Conservation (phyloP, 1,284 basidiomycete genomes). For the Lentinula novae-zelandiae region DNA sequence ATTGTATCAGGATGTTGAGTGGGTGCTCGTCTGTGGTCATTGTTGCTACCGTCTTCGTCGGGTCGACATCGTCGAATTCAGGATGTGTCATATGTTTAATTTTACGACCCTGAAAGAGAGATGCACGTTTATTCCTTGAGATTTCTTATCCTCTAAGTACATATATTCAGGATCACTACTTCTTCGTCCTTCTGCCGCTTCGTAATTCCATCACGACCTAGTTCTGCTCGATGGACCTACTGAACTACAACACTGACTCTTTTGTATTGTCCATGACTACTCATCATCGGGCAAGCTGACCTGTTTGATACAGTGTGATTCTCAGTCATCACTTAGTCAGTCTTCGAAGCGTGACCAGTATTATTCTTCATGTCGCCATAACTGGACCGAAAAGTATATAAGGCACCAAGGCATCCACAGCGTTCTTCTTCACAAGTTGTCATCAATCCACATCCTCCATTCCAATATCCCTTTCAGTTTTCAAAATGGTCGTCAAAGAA, state of each 20-base stretch:
- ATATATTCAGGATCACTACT: not conserved
- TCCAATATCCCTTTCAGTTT: not conserved
- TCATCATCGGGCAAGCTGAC: not conserved
- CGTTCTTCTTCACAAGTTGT: not conserved
- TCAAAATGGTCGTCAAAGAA: constrained; percentile 29
- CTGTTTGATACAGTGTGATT: not conserved
- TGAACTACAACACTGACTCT: too few species aligned
- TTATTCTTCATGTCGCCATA: not conserved
- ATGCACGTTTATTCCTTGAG: not conserved
- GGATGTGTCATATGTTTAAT: too few species aligned
- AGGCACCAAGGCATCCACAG: not conserved
- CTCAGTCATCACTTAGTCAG: constrained; percentile 1
- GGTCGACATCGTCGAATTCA: too few species aligned
- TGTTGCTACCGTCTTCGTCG: too few species aligned
- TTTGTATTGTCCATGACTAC: too few species aligned
- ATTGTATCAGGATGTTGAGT: too few species aligned
- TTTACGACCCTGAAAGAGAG: not conserved
- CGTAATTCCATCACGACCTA: not conserved
- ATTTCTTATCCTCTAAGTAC: too few species aligned
- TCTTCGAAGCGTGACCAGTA: not conserved
- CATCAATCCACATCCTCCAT: not conserved
- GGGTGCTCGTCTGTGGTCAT: too few species aligned
- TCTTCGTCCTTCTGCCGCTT: not conserved
- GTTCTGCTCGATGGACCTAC: not conserved
- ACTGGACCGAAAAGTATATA: not conserved